A percentile compares a stretch with the other conserved stretches of the same genome.
phyloP scores from a whole-genome alignment of 139 green algal species.

The Closterium sp. region DNA sequence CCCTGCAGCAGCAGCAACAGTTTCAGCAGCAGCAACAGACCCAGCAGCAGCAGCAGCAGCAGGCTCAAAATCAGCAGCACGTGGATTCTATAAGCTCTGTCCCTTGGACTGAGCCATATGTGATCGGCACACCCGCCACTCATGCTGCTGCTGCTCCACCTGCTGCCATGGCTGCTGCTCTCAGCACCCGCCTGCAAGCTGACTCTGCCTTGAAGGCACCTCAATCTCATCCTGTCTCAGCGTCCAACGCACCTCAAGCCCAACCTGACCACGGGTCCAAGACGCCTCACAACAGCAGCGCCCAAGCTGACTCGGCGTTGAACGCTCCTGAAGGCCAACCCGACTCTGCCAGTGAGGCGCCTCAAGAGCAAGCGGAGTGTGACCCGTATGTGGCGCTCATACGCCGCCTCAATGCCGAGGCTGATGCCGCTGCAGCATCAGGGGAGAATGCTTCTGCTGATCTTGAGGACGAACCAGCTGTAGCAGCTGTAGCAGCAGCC shows the following conservation, averaged over 20 bases:
- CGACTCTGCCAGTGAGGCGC: background rate
- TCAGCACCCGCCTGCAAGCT: background rate
- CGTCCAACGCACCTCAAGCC: background rate
- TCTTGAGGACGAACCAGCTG: background rate
- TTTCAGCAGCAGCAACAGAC: background rate
- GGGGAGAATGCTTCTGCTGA: background rate
- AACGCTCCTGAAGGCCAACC: background rate
- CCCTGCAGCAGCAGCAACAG: background rate
- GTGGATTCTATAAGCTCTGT: background rate
- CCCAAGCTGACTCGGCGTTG: background rate
- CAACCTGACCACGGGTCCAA: no score
- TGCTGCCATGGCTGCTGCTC: background rate
- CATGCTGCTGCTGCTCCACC: background rate
- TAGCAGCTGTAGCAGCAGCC: background rate
- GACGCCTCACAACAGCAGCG: no score
- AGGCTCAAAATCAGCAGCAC: background rate
- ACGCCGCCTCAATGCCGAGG: background rate
- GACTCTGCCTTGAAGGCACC: background rate
- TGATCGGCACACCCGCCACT: background rate
- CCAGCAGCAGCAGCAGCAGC: background rate
- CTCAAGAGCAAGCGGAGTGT: background rate
- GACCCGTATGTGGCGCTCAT: background rate
- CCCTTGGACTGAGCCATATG: background rate
- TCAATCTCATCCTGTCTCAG: background rate
- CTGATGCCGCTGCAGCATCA: background rate